Base-by-base conservation (phyloP, 2,329 filamentous ascomycete species). In the Pseudocercospora musae region DNA sequence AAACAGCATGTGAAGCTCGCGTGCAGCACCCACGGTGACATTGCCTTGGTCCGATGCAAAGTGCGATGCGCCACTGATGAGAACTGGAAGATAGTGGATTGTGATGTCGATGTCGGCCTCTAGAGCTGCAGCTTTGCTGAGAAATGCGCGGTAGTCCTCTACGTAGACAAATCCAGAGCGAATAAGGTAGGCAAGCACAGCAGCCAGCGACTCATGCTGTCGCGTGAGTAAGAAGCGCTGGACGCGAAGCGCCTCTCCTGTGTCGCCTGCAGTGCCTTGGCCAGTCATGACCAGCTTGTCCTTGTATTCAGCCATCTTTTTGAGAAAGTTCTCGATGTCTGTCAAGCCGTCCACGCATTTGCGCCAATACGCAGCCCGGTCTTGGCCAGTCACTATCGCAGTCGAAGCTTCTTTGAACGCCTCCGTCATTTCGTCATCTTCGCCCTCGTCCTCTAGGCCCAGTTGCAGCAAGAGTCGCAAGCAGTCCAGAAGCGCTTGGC, bases 201-300 rank as follows among this genome's bases (percentile, higher is more conserved):
- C 84, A 11, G 89, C 88, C 15, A 99, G 80, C 15, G 90, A 86
- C 74, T 99, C 94, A 73, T 99, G 96, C 75, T 99, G 94, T 71
- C 91, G 88, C 21, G 89, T 86, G 57, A 99, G 82, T 71, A 91
- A 96, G 68, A 86, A 80, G 49, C 89, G 87, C 70, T 96, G 91
- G 71, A 91, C 90, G 69, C 93, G 88, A 65, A 96, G 84, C 3
- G 89, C 89, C 73, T 96, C 91, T 68, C 89, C 82, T 60, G 89
- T 82, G 67, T 93, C 90, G 9, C 83, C 82, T 49, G 83, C 77
- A 25, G 83, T 82, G 6, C 80, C 80, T 66, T 90, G 86, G 3
- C 90, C 90, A 11, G 97, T 83, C 2, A 96, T 84, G 29, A 88
- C 85, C 8, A 88, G 87, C 59, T 90, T 90, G 60, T 91, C 88